Percentiles rank a stretch among this genome's conserved stretches.
phyloP scores from a whole-genome alignment of 305 asterid species.

The Lippia alba region DNA sequence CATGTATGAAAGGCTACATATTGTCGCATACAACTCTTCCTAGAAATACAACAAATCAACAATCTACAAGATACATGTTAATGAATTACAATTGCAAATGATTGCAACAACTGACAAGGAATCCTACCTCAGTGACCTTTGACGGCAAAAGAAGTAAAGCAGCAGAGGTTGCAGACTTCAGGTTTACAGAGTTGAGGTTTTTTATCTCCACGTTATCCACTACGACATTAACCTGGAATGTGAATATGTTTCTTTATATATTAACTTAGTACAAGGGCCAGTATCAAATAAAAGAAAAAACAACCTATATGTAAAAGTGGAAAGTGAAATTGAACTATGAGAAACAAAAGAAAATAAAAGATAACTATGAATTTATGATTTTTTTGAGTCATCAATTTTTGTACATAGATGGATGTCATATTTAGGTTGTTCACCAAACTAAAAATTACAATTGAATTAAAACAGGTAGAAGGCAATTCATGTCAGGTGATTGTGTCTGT shows the following conservation, averaged over 20 bases:
- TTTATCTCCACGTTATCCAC: slow-evolving; percentile 63
- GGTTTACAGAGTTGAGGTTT: slow-evolving; percentile 64
- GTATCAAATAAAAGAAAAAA: slow-evolving; percentile 10
- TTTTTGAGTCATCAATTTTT: not conserved
- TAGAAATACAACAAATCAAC: slow-evolving; percentile 43
- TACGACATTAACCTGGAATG: slow-evolving; percentile 66
- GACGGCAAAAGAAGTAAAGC: slow-evolving; percentile 92
- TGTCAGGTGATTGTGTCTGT: not conserved
- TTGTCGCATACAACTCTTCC: slow-evolving; percentile 80
- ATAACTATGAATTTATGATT: not conserved
- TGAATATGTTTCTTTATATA: slow-evolving; percentile 22
- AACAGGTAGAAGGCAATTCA: slow-evolving; percentile 1
- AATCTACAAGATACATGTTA: slow-evolving; percentile 3
- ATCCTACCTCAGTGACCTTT: slow-evolving; percentile 67
- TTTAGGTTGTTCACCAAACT: slow-evolving; percentile 5
- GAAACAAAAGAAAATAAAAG: not conserved
- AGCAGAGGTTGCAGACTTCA: slow-evolving; percentile 74
- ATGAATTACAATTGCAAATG: slow-evolving; percentile 24
- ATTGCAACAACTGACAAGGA: slow-evolving; percentile 31
- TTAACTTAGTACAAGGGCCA: slow-evolving; percentile 25
- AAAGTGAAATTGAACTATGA: slow-evolving; percentile 12
- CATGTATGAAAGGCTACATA: slow-evolving; percentile 80
- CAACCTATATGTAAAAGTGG: not conserved
- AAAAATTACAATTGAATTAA: slow-evolving; percentile 20
- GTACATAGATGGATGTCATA: not conserved